A percentile compares a stretch with the other conserved stretches of the same genome.
Evolutionary conservation across 2,329 filamentous ascomycete genomes (phyloP).

Genomic region (Colletotrichum sp.): DNA sequence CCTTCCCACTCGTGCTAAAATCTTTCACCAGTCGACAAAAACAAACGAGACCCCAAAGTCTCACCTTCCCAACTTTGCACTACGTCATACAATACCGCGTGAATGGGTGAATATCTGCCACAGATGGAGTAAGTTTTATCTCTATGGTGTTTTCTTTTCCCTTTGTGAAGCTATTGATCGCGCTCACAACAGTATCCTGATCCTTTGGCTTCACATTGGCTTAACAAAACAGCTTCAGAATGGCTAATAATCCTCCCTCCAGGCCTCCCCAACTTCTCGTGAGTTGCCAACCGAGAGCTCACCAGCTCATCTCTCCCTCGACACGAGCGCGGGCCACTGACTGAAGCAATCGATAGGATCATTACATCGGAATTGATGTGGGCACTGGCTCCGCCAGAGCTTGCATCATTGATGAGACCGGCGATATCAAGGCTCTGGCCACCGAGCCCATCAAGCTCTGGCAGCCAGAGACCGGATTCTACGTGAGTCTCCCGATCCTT

Average conservation of each 20-base stretch:
- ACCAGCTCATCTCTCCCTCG: neutral
- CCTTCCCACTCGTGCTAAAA: neutral
- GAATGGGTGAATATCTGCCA: neutral
- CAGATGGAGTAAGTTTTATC: slow-evolving; percentile 13
- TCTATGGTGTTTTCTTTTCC: neutral
- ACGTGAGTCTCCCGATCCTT: slow-evolving; percentile 54
- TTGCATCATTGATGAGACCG: slow-evolving; percentile 90
- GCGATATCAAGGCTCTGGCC: slow-evolving; percentile 82
- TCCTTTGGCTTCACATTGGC: neutral
- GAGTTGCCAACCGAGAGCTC: neutral
- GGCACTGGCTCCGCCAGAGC: slow-evolving; percentile 95
- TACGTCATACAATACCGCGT: neutral
- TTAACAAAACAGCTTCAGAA: neutral
- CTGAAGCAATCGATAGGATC: slow-evolving; percentile 43
- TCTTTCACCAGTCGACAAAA: neutral
- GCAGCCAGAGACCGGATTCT: slow-evolving; percentile 78
- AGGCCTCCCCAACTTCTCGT: slow-evolving; percentile 17
- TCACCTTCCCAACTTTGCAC: neutral
- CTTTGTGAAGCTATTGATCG: neutral
- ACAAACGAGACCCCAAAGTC: neutral
- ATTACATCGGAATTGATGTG: slow-evolving; percentile 89
- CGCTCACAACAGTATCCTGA: neutral
- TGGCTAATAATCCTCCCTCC: neutral
- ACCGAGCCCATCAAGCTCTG: slow-evolving; percentile 80
- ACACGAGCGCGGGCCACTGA: neutral